Evolutionary conservation across 768 basidiomycete genomes (phyloP).

Genomic region (Leccinum obscurum): DNA sequence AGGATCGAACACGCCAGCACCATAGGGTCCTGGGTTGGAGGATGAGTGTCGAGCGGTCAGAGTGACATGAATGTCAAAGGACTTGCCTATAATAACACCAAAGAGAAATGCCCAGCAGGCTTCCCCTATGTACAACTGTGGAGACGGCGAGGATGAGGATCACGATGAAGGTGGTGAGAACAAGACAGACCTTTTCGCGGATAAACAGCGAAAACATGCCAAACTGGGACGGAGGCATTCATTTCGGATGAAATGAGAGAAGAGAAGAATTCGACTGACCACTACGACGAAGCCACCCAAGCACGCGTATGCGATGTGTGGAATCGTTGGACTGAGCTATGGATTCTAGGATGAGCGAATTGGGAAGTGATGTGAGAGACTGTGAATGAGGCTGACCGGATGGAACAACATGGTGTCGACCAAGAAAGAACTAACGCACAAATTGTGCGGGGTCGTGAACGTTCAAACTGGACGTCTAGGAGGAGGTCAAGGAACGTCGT

Average conservation of each 20-base stretch:
- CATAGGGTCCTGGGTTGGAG: conserved; percentile 66
- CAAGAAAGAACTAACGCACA: not conserved
- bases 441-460: conserved; percentile 6
- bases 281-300: conserved; percentile 82
- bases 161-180: not conserved
- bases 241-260: not conserved
- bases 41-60: conserved; percentile 7
- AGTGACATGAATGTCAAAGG: conserved; percentile 1
- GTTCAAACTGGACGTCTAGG: not conserved
- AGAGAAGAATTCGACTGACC: conserved; percentile 37
- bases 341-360: conserved; percentile 7
- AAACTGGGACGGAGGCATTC: conserved; percentile 50
- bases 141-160: conserved; percentile 9
- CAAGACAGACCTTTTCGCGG: conserved; percentile 69
- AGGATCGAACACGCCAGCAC: conserved; percentile 80
- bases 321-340: conserved; percentile 52
- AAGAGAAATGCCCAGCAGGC: conserved; percentile 94
- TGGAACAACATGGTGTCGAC: conserved; percentile 47
- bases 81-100: conserved; percentile 82
- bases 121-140: conserved; percentile 88
- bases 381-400: conserved; percentile 40
- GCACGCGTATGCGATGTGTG: conserved; percentile 78
- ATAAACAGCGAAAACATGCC: conserved; percentile 94
- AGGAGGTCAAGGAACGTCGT: conserved; percentile 4
- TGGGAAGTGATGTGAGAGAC: not conserved